Evolutionary conservation across 2,329 filamentous ascomycete species (phyloP), one percentile per base, ranked within the genome.

Genomic region (Nemania abortiva): DNA sequence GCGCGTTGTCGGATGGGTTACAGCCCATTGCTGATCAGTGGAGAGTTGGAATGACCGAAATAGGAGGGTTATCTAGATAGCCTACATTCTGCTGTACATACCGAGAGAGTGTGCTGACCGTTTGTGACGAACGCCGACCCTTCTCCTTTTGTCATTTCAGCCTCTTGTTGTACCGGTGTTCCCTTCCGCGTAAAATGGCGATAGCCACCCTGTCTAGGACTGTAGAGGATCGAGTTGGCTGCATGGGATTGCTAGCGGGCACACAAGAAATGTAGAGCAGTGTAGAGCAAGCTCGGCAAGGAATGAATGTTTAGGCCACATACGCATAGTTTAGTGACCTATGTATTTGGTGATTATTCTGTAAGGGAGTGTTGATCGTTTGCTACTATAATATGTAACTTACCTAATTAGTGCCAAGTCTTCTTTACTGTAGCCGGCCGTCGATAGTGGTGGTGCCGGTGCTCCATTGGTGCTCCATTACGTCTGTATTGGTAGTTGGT

Each of bases 21-120:
- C 54, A 65, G 57, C 27, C 42, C 22, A n/a, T 22, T 50, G 63
- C 49, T 58, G 63, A 69, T 69, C 66, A 63, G 63, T 55, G 63
- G 63, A 29, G 62, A 42, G 50, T 49, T 49, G 50, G 34, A 50
- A 45, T 42, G 29, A 24, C 52, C 59, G 57, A 56, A 65, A 61
- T 60, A 59, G 56, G 56, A 61, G 54, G 39, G 11, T 15, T 42
- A 42, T 18, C 39, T 42, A 42, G 39, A 11, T 42, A 42, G 34
- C 11, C 9, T 37, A 27, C 24, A 37, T 37, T 11, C 7, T 7
- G 7, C 34, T 37, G 34, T 22, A 10, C 22, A 20, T 49, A 20
- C 18, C 20, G 24, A 57, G 45, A 29, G 11, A 27, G 24, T 27
- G 34, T 49, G 50, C 55, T 56, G 50, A 57, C 45, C 24, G 42